Evolutionary conservation across 1,284 basidiomycete species (phyloP).

Genomic region (Tylopilus sp.): DNA sequence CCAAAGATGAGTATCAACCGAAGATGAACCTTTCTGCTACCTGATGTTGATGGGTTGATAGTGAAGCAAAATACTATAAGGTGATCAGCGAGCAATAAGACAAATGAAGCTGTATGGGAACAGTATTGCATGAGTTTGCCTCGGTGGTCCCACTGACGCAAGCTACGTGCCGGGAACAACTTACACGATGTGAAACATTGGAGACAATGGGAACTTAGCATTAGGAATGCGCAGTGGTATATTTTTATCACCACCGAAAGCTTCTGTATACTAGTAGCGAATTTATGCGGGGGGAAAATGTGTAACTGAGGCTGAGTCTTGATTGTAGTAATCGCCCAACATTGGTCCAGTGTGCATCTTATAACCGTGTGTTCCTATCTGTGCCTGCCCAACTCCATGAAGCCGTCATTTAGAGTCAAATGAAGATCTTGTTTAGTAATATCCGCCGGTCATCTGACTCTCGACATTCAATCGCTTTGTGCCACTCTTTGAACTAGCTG

Average conservation of each 20-base stretch:
- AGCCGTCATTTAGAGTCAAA: neutral
- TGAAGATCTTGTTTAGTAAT: neutral
- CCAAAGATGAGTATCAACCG: neutral
- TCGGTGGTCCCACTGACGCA: neutral
- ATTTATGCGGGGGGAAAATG: no score
- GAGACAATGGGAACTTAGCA: neutral
- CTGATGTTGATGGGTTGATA: neutral
- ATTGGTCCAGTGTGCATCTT: no score
- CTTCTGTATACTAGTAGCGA: no score
- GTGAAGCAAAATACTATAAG: no score
- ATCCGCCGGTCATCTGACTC: neutral
- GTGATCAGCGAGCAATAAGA: no score
- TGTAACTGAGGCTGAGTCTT: no score
- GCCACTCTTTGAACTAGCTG: neutral
- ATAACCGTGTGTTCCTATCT: neutral
- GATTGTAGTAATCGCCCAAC: no score
- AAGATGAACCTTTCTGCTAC: neutral
- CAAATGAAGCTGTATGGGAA: neutral
- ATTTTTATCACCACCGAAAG: constrained; percentile 1
- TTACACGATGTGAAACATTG: neutral
- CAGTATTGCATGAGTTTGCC: neutral
- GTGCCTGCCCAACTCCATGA: neutral
- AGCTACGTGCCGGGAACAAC: neutral
- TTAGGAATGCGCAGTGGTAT: constrained; percentile 2
- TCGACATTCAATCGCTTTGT: neutral